Evolutionary conservation across 2,329 filamentous ascomycete genomes (phyloP), one percentile per base, ranked within the genome.

Genomic region (Scorias spongiosa): DNA sequence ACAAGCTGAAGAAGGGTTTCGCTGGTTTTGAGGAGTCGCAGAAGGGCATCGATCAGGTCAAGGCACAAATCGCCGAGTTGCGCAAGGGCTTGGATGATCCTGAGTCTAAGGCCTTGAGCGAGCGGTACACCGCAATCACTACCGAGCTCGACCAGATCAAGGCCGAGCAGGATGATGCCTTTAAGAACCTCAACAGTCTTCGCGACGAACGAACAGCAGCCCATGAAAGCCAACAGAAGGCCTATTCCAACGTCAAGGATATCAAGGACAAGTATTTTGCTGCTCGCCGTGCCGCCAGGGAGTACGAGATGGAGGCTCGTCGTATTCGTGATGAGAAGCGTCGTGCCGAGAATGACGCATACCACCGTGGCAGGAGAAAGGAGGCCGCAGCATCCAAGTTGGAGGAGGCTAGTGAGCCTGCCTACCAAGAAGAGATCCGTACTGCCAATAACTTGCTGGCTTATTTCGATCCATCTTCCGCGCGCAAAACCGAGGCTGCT

Each of bases 1-100:
- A 83, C 65, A 93, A 93, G 72, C 76, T 83, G 58, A 84, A 84
- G 69, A 96, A 95, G 78, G 82, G 78, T 66, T 95, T 98, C 63
- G 78, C 80, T 46, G 76, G 79, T 49, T 82, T 96, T 57, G 86
- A 93, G 47, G 79, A 83, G 47, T 72, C 79, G 29, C 84, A 96
- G 67, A 93, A 93, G 74, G 75, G 75, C 52, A 96, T 98, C 54
- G 84, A 91, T 57, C 80, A 88, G 43, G 69, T 93, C 54, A 89
- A 86, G 70, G 74, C 79, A 50, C 84, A 93, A 68, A 87, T 95
- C 58, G 81, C 88, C 60, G 80, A 86, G 56, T 80, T 94, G 62
- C 85, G 84, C 68, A 91, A 94, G 66, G 75, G 74, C 51, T 75
- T 95, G 60, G 88, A 95, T 57, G 87, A 94, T 65, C 87, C 91